A percentile compares a stretch with the other conserved stretches of the same genome.
phyloP scores from a whole-genome alignment of 306 rosid genomes.

The Abrus pulchellus region DNA sequence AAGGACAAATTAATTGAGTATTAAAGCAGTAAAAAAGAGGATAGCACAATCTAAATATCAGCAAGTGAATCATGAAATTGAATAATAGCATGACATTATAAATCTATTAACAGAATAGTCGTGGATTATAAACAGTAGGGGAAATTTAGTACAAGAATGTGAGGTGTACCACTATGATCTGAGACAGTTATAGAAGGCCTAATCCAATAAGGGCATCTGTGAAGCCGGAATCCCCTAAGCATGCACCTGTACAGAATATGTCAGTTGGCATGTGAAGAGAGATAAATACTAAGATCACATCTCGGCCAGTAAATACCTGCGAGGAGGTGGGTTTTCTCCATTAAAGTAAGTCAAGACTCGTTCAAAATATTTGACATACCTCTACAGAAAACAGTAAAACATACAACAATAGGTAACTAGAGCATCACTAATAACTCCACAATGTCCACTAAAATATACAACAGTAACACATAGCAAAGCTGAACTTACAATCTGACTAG shows the following conservation, averaged over 20 bases:
- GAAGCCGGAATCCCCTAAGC: slow-evolving; percentile 98
- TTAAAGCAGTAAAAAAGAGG: neutral
- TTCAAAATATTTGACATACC: slow-evolving; percentile 95
- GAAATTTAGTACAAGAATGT: slow-evolving; percentile 46
- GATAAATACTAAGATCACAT: slow-evolving; percentile 26
- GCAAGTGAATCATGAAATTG: slow-evolving; percentile 23
- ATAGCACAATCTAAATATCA: slow-evolving; percentile 3
- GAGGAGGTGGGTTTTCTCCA: slow-evolving; percentile 90
- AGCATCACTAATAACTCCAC: slow-evolving; percentile 33
- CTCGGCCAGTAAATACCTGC: slow-evolving; percentile 67
- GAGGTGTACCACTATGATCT: slow-evolving; percentile 83
- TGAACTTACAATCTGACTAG: slow-evolving; percentile 96
- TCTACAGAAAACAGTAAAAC: slow-evolving; percentile 56
- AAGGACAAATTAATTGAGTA: slow-evolving; percentile 31
- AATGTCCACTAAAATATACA: slow-evolving; percentile 12
- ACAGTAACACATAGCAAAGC: slow-evolving; percentile 41
- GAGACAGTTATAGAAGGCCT: slow-evolving; percentile 93
- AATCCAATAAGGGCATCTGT: slow-evolving; percentile 98
- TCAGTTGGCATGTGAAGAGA: slow-evolving; percentile 40
- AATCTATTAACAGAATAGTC: slow-evolving; percentile 13
- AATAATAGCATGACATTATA: slow-evolving; percentile 9
- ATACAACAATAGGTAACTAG: slow-evolving; percentile 27
- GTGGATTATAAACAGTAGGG: slow-evolving; percentile 18
- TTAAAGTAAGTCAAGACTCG: slow-evolving; percentile 86
- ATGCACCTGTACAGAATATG: slow-evolving; percentile 75